These are phyloP conservation scores for Ceratonia siliqua DNA, from an alignment of 306 rosid species.

Conservation along the genomic window DNA sequence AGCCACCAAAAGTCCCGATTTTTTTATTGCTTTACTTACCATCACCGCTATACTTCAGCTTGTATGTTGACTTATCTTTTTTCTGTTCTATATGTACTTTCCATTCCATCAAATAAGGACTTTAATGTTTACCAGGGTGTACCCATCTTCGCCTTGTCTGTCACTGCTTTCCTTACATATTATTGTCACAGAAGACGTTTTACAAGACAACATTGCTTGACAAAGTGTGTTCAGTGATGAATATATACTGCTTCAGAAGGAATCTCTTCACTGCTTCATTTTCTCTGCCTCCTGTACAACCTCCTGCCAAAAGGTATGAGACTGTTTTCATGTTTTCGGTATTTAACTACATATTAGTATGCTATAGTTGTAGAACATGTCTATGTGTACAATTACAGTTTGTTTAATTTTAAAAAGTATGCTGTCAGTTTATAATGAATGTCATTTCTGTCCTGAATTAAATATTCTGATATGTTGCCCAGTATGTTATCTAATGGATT, in stretches of 20 bases:
- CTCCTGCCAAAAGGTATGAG: slow-evolving; percentile 65
- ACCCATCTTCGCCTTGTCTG: not conserved
- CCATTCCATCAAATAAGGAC: not conserved
- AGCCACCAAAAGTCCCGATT: not conserved
- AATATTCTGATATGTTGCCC: slow-evolving; percentile 3
- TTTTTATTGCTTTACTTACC: not conserved
- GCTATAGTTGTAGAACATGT: not conserved
- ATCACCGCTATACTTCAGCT: not conserved
- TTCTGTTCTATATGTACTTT: not conserved
- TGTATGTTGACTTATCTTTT: not conserved
- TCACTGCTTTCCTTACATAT: not conserved
- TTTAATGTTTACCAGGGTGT: slow-evolving; percentile 25
- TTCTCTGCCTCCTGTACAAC: slow-evolving; percentile 55
- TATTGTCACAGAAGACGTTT: not conserved
- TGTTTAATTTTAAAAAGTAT: not conserved
- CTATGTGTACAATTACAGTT: not conserved
- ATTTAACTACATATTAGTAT: not conserved
- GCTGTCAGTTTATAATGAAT: not conserved
- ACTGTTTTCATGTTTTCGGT: slow-evolving; percentile 8
- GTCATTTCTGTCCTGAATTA: not conserved
- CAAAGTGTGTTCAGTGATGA: slow-evolving; percentile 44
- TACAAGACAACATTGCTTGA: slow-evolving; percentile 25
- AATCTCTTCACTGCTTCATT: slow-evolving; percentile 50
- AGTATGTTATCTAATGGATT: not conserved
- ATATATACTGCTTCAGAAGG: slow-evolving; percentile 55